These are phyloP conservation scores for Inonotus obliquus DNA, from an alignment of 1,284 basidiomycete species.

Conservation along the genomic window DNA sequence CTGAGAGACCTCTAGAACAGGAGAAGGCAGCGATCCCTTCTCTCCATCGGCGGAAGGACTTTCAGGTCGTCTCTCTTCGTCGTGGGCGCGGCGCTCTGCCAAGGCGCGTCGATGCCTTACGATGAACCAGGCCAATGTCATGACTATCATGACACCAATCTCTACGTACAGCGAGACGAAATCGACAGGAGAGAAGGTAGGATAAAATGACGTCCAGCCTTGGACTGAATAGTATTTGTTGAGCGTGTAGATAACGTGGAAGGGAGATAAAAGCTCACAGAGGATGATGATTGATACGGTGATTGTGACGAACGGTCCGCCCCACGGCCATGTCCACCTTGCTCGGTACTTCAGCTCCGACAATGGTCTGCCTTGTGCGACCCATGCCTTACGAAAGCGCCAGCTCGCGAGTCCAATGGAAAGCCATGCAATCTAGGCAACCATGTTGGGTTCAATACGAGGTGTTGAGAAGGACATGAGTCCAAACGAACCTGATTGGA, in stretches of 20 bases:
- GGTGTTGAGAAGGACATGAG: background rate
- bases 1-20: background rate
- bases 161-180: slow-evolving; percentile 75
- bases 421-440: slow-evolving; percentile 60
- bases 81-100: background rate
- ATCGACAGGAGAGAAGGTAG: slow-evolving; percentile 54
- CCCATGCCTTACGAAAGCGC: slow-evolving; percentile 74
- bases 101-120: slow-evolving; percentile 19
- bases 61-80: background rate
- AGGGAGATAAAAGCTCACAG: slow-evolving; percentile 36
- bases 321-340: slow-evolving; percentile 76
- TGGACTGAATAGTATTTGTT: slow-evolving; percentile 45
- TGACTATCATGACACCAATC: slow-evolving; percentile 56
- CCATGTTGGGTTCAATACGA: background rate
- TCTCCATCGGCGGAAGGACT: background rate
- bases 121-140: slow-evolving; percentile 56
- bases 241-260: no score
- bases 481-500: slow-evolving; percentile 51
- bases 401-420: slow-evolving; percentile 77
- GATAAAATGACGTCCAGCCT: slow-evolving; percentile 74
- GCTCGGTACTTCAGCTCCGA: slow-evolving; percentile 67
- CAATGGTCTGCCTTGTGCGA: slow-evolving; percentile 57
- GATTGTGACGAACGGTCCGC: slow-evolving; percentile 67
- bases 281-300: slow-evolving; percentile 53
- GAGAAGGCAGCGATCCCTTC: background rate